A percentile compares a stretch with the other conserved stretches of the same genome.
These are phyloP conservation scores for Chloranthus sessilifolius DNA, from an alignment of 164 flowering plant genomes.

Conservation along the genomic window DNA sequence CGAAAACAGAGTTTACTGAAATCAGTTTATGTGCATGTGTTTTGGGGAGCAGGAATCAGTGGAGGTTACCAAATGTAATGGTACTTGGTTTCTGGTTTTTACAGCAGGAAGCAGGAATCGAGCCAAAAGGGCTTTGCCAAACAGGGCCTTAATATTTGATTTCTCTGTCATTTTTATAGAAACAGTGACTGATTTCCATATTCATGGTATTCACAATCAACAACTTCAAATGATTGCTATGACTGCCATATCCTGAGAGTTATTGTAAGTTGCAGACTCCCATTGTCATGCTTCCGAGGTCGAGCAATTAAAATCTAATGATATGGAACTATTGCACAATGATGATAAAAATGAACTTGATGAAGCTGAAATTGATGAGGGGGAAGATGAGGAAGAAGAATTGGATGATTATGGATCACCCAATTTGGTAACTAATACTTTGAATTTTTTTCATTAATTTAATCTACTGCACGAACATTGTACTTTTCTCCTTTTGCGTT, in stretches of 20 bases:
- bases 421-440: constrained; percentile 26
- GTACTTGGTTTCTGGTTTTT: too few species aligned
- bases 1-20: too few species aligned
- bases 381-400: constrained; percentile 44
- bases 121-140: too few species aligned
- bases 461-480: neutral
- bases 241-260: too few species aligned
- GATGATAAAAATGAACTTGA: constrained; percentile 42
- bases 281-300: constrained; percentile 7
- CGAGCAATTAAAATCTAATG: constrained; percentile 2
- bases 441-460: neutral
- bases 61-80: too few species aligned
- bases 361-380: constrained; percentile 45
- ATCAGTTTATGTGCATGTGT: too few species aligned
- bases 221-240: neutral
- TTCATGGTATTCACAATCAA: too few species aligned
- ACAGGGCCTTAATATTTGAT: too few species aligned
- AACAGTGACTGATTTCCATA: too few species aligned
- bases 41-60: too few species aligned
- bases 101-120: too few species aligned
- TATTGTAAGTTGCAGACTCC: constrained; percentile 6
- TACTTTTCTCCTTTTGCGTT: neutral
- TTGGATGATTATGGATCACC: constrained; percentile 37
- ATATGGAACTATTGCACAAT: constrained; percentile 19
- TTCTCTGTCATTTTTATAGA: too few species aligned